Base-by-base conservation (phyloP, 306 rosid genomes). In the Pueraria montana region DNA sequence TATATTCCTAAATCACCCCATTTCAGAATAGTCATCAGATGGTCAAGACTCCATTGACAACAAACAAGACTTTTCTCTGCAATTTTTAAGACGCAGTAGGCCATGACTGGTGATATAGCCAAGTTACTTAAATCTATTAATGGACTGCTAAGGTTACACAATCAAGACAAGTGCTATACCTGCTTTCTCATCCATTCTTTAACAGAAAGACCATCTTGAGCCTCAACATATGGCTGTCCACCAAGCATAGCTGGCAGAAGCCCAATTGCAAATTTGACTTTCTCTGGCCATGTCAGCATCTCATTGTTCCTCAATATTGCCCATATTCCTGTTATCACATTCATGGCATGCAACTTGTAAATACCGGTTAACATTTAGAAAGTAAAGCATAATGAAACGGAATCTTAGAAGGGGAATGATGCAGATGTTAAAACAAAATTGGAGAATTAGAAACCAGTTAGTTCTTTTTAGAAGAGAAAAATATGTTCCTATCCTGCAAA, bases 261-360 rank as follows among this genome's bases (percentile, higher is more conserved):
- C 36, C 99, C 99, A 71, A 96, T 89, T 38, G 99, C 98, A 90
- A 96, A 96, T 89, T 90, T 93, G 79, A 96, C 83, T 88, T 96
- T 96, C 87, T 96, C 99, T 59, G 98, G 91, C 99, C 99, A 96
- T 74, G 98, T 91, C 87, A 96, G 87, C 99, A 96, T 96, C 87
- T 96, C 99, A 61, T 89, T 96, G 88, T 96, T 96, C 94, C 84
- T 93, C 81, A 96, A 87, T 81, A 96, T 96, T 67, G 99, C 99
- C 97, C 92, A 96, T 78, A 96, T 91, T 81, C 99, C 99, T 96
- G 88, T 76, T 66, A 49, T 72, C 76, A 84, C 38, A 81, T 78
- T 72, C 67, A 75, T 23, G 45, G 38, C 49, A 81, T 79, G 76
- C 56, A 76, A 34, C 52, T 65, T 18, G 63, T 72, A 56, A 87